A percentile compares a stretch with the other conserved stretches of the same genome.
These are phyloP conservation scores for Magnolia changhungtana DNA, from an alignment of 164 flowering plant genomes.

Conservation along the genomic window DNA sequence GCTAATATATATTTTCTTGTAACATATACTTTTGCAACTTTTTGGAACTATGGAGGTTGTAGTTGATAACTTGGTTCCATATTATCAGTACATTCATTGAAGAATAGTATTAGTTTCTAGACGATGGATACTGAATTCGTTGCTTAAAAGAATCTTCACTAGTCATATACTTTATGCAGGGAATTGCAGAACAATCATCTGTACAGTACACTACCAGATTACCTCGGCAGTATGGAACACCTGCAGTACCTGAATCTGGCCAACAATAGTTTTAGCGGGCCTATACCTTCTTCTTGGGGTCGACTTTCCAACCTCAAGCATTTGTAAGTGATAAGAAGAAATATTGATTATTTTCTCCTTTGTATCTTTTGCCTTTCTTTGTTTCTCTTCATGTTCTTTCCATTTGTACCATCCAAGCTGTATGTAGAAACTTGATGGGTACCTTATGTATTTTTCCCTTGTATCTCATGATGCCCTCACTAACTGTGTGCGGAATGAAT, in stretches of 20 bases:
- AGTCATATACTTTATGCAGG: constrained; percentile 43
- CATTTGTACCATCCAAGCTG: background rate
- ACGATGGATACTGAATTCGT: background rate
- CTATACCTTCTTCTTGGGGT: constrained; percentile 67
- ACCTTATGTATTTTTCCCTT: background rate
- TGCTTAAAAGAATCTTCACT: background rate
- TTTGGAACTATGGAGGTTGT: background rate
- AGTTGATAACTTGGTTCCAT: background rate
- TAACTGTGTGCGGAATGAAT: background rate
- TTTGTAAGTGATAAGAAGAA: constrained; percentile 49
- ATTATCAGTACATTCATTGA: background rate
- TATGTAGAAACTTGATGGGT: background rate
- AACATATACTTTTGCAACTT: background rate
- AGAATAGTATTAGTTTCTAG: background rate
- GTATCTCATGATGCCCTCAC: background rate
- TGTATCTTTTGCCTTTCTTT: background rate
- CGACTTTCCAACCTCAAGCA: constrained; percentile 62
- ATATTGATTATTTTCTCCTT: background rate
- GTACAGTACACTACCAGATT: constrained; percentile 76
- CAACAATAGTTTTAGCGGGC: constrained; percentile 66
- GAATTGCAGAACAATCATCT: constrained; percentile 74
- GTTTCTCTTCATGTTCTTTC: background rate
- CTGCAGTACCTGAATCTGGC: constrained; percentile 71
- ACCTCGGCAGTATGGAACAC: constrained; percentile 49
- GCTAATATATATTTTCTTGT: background rate